These are phyloP conservation scores for Mycena sanguinolenta DNA, from an alignment of 768 basidiomycete species.

Conservation along the genomic window DNA sequence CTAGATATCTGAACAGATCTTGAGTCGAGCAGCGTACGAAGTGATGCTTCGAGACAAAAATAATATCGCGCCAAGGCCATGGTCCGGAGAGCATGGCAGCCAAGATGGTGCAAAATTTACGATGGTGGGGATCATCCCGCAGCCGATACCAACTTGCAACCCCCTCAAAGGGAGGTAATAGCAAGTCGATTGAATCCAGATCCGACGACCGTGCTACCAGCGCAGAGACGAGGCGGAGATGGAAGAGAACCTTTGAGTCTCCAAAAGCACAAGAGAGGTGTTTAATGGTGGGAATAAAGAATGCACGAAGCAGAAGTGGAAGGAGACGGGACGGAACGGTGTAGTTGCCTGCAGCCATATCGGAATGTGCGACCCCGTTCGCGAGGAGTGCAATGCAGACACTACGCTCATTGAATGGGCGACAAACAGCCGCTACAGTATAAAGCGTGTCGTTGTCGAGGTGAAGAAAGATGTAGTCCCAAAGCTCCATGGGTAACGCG, in stretches of 20 bases:
- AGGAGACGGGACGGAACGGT: not conserved
- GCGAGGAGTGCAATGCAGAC: not conserved
- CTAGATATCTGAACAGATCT: not conserved
- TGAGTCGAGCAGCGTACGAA: not conserved
- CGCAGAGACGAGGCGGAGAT: not conserved
- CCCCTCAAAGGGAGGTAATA: not conserved
- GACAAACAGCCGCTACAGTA: not conserved
- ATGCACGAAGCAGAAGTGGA: not conserved
- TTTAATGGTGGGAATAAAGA: not conserved
- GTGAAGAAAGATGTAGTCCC: not conserved
- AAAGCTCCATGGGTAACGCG: not conserved
- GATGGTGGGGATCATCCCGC: not conserved
- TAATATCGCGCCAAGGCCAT: not conserved
- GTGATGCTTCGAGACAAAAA: not conserved
- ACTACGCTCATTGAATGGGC: not conserved
- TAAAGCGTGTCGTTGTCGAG: not conserved
- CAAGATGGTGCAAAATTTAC: not conserved
- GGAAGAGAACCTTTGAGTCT: not conserved
- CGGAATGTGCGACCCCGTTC: not conserved
- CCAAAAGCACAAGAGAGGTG: not conserved
- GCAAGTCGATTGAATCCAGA: not conserved
- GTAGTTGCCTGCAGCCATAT: not conserved
- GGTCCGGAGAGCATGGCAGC: not conserved
- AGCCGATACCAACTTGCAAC: not conserved
- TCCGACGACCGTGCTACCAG: not conserved